phyloP scores from a whole-genome alignment of 192 early-diverging fungal genomes.

The Coemansia sp. region DNA sequence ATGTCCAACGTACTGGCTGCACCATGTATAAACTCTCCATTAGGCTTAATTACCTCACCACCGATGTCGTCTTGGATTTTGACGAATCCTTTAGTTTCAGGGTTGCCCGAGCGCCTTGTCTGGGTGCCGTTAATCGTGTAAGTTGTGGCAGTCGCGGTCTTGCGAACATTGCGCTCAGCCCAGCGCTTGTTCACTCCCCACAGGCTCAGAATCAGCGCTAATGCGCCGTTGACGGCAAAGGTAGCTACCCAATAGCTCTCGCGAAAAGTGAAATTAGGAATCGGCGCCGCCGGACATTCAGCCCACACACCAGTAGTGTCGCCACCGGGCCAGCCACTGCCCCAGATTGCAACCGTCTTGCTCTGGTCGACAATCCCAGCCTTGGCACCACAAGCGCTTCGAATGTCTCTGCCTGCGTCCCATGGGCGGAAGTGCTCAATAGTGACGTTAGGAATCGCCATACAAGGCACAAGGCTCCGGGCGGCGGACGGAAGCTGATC shows the following conservation, averaged over 20 bases:
- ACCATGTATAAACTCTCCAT: background rate
- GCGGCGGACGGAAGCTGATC: slow-evolving; percentile 16
- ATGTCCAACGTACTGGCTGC: background rate
- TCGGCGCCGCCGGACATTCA: slow-evolving; percentile 36
- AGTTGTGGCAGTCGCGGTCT: slow-evolving; percentile 12
- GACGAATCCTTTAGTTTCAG: background rate
- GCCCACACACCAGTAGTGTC: slow-evolving; percentile 48
- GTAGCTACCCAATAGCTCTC: slow-evolving; percentile 53
- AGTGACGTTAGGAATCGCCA: slow-evolving; percentile 34
- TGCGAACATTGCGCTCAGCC: slow-evolving; percentile 20
- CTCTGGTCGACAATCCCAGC: slow-evolving; percentile 33
- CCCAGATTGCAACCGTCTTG: slow-evolving; percentile 16
- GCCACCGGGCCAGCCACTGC: slow-evolving; percentile 17
- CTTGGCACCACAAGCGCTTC: slow-evolving; percentile 19
- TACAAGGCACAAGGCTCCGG: slow-evolving; percentile 41
- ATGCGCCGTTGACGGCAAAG: slow-evolving; percentile 34
- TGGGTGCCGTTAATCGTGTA: background rate
- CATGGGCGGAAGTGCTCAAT: slow-evolving; percentile 42
- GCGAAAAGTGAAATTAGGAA: slow-evolving; percentile 34
- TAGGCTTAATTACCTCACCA: background rate
- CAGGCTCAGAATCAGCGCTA: slow-evolving; percentile 36
- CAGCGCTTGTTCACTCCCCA: slow-evolving; percentile 54
- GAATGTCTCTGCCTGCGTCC: slow-evolving; percentile 20
- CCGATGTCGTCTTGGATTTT: slow-evolving; percentile 30
- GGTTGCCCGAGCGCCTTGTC: background rate